phyloP scores from a whole-genome alignment of 208 protist genomes.

The Angomonas ambiguus region DNA sequence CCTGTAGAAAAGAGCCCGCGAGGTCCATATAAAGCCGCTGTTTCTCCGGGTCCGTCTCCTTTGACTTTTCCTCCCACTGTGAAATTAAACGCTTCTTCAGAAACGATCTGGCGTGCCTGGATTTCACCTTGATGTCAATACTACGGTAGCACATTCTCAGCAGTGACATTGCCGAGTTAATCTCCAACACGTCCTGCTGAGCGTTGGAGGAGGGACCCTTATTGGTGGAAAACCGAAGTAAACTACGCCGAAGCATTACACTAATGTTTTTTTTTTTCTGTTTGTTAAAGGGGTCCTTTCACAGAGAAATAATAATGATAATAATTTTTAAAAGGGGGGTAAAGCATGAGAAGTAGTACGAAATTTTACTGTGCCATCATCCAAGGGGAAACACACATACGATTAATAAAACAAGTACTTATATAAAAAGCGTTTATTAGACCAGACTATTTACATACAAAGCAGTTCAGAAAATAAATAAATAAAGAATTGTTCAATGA shows the following conservation, averaged over 20 bases:
- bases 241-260: constrained; percentile 27
- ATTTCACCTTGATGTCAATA: constrained; percentile 87
- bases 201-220: constrained; percentile 48
- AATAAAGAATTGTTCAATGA: no score
- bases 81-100: constrained; percentile 78
- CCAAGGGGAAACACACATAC: no score
- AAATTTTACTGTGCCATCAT: no score
- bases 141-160: constrained; percentile 91
- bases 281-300: no score
- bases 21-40: constrained; percentile 88
- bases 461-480: constrained; percentile 9
- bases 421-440: no score
- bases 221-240: constrained; percentile 8
- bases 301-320: background rate
- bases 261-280: constrained; percentile 4
- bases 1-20: constrained; percentile 79
- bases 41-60: constrained; percentile 76
- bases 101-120: constrained; percentile 79
- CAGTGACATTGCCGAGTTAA: constrained; percentile 66
- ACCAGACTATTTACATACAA: background rate
- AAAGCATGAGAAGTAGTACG: background rate
- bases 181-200: constrained; percentile 79
- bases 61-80: constrained; percentile 62
- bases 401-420: no score
- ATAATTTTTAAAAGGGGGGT: background rate